A percentile compares a stretch with the other conserved stretches of the same genome.
Conservation (phyloP, 345 rosid species). For the Eucalyptus leucophloia region DNA sequence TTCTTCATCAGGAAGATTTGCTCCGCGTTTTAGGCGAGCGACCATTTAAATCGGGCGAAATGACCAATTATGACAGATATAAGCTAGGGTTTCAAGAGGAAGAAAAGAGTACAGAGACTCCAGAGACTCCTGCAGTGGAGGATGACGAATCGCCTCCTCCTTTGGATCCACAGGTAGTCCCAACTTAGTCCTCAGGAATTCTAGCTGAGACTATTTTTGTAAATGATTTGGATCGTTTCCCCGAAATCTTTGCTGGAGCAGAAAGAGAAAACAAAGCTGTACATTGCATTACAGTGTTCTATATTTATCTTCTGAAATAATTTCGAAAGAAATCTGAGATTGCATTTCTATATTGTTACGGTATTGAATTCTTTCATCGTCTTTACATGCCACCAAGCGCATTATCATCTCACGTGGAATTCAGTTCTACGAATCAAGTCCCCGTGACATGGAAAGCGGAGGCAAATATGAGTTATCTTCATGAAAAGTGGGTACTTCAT, state of each 20-base stretch:
- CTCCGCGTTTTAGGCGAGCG: constrained; percentile 66
- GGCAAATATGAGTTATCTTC: neutral
- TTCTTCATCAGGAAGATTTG: constrained; percentile 78
- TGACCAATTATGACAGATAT: constrained; percentile 67
- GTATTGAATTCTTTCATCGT: neutral
- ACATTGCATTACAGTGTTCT: neutral
- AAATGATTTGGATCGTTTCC: neutral
- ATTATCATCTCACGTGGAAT: neutral
- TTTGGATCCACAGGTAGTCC: constrained; percentile 60
- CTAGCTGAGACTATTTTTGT: neutral
- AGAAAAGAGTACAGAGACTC: constrained; percentile 3
- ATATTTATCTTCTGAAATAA: neutral
- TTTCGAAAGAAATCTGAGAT: neutral
- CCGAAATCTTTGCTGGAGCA: neutral
- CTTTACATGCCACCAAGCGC: neutral
- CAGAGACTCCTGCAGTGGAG: constrained; percentile 14
- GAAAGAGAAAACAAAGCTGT: neutral
- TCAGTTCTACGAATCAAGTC: neutral
- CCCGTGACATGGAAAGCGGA: neutral
- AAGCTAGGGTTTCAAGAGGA: constrained; percentile 59
- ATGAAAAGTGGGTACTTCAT: neutral
- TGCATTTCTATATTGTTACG: neutral
- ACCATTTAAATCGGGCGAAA: constrained; percentile 58
- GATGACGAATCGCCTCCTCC: constrained; percentile 42
- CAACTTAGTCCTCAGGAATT: constrained; percentile 12